Conservation (phyloP, 129 eudicot species). For the Centaurea solstitialis region DNA sequence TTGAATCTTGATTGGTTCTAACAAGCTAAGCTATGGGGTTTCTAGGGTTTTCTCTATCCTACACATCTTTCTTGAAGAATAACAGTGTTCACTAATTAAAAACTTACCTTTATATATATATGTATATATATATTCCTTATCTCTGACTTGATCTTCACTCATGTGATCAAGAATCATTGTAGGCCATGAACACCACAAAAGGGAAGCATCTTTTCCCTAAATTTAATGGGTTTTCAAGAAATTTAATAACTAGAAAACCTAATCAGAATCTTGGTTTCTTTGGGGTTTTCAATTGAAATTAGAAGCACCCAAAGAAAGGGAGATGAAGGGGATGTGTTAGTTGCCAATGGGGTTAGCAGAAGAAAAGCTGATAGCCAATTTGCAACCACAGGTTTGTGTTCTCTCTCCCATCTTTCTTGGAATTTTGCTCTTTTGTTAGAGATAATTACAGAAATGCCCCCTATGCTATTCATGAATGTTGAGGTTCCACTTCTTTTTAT, state of each 20-base stretch:
- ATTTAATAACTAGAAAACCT: conserved; percentile 5
- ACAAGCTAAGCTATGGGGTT: conserved; percentile 1
- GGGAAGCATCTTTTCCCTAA: conserved; percentile 25
- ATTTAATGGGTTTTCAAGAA: conserved; percentile 19
- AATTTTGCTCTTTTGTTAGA: conserved; percentile 22
- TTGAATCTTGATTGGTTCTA: conserved; percentile 7
- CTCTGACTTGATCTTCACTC: conserved; percentile 28
- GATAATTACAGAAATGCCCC: not conserved
- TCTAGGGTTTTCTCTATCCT: not conserved
- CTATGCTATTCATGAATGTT: not conserved
- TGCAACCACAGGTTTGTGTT: conserved; percentile 28
- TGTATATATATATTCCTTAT: conserved; percentile 5
- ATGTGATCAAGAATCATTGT: conserved; percentile 33
- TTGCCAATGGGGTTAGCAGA: conserved; percentile 10
- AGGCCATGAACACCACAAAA: conserved; percentile 29
- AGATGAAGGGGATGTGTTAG: conserved; percentile 35
- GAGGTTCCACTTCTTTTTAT: not conserved
- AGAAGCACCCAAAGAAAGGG: conserved; percentile 28
- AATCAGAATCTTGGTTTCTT: conserved; percentile 34
- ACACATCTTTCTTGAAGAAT: not conserved
- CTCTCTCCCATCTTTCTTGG: conserved; percentile 36
- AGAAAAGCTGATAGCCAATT: conserved; percentile 27
- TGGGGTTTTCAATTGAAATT: conserved; percentile 7
- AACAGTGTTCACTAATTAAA: conserved; percentile 16
- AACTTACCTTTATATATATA: conserved; percentile 31